Base-by-base conservation (phyloP, 345 rosid genomes). In the Raphanus raphanistrum region DNA sequence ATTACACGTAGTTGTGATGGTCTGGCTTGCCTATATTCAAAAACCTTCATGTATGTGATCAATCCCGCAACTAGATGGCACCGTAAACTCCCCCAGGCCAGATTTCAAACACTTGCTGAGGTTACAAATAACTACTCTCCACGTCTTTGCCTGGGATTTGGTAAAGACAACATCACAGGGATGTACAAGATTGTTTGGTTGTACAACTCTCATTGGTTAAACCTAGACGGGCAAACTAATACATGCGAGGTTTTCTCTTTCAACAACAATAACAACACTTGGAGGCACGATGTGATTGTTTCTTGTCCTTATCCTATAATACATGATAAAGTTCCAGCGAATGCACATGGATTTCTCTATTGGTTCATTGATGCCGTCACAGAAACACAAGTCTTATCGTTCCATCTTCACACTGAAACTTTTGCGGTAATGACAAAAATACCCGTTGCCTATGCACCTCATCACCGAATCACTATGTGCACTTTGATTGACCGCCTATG, bases 51-150 rank as follows among this genome's bases (percentile, higher is more conserved):
- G 58, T 67, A 4, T 26, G 58, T 67, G 58, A 45, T 67, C 57
- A 67, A 67, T 45, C 58, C 71, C 12, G 71, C 71, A 1, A 67
- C 71, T 6, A 45, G 36, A 67, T 67, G 71, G 71, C 38, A 43
- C 36, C 71, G 58, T 45, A 45, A 45, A 45, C 36, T 67, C 35
- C 71, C 71, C 3, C 1, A 45, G 6, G 9, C 71, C 13, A 67
- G 57, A 27, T 45, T 6, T 43, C 58, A 67, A 26, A 1, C 5
- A 63, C 13, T 1, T 33, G 27, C 21, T 4, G 28, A 4, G 2
- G 8, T 5, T 5, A 33, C 36, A 33, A 1, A 33, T 33, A 33
- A 33, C 36, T 1, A 1, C 36, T 33, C 5, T 33, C 36, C 1
- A 33, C 36, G 7, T 6, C 36, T 8, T 33, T 33, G 5, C 36